Percentiles rank a stretch among this genome's conserved stretches.
phyloP scores from a whole-genome alignment of 768 basidiomycete genomes.

The Suillus subaureus region DNA sequence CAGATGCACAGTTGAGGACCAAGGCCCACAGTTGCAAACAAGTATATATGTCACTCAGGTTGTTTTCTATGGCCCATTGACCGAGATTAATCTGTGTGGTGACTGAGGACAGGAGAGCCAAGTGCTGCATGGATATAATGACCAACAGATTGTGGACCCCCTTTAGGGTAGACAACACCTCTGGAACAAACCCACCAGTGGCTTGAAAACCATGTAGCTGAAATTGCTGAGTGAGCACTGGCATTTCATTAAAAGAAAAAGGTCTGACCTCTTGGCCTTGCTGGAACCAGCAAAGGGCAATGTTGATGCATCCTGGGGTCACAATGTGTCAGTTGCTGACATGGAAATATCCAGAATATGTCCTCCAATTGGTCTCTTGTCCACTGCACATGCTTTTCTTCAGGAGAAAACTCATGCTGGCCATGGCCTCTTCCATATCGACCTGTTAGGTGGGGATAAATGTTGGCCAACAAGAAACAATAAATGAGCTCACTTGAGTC shows the following conservation, averaged over 20 bases:
- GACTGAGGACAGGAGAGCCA: background rate
- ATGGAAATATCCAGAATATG: no score
- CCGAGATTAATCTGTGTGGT: no score
- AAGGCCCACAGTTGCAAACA: no score
- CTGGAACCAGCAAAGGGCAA: no score
- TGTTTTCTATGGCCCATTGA: no score
- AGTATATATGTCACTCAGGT: no score
- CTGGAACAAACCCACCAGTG: background rate
- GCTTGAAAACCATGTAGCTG: background rate
- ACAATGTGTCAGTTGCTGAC: rapidly evolving
- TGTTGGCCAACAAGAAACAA: background rate
- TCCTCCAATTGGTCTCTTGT: no score
- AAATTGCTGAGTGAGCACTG: rapidly evolving
- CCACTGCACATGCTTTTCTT: no score
- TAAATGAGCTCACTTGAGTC: background rate
- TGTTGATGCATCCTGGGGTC: no score
- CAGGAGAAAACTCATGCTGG: background rate
- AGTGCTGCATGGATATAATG: background rate
- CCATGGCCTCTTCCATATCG: background rate
- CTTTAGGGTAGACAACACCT: background rate
- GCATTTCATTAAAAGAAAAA: no score
- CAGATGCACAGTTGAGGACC: no score
- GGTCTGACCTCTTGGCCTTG: no score
- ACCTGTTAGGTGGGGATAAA: background rate
- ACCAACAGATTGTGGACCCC: background rate